A percentile compares a stretch with the other conserved stretches of the same genome.
phyloP scores from a whole-genome alignment of 305 asterid species.

The Vinca major region DNA sequence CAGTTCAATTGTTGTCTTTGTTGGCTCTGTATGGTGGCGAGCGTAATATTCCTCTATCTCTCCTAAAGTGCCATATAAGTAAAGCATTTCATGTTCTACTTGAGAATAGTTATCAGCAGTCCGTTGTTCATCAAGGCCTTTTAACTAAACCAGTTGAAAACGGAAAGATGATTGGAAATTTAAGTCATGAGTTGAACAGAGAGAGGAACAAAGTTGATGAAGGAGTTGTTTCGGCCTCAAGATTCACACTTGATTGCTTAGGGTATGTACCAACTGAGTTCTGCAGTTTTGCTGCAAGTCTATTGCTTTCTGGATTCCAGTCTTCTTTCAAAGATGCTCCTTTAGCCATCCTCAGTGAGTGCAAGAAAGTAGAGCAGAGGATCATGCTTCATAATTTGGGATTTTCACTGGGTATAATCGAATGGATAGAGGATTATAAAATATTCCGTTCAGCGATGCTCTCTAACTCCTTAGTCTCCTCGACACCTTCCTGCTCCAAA shows the following conservation, averaged over 20 bases:
- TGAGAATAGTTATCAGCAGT: constrained; percentile 29
- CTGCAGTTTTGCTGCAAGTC: constrained; percentile 67
- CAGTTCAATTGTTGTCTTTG: constrained; percentile 67
- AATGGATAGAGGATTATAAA: constrained; percentile 75
- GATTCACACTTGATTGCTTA: constrained; percentile 72
- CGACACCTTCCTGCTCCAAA: constrained; percentile 34
- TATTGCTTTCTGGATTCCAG: constrained; percentile 75
- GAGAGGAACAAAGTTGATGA: constrained; percentile 24
- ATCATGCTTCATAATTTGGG: constrained; percentile 90
- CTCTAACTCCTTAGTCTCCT: constrained; percentile 23
- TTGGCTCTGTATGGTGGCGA: constrained; percentile 78
- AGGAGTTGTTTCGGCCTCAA: constrained; percentile 39
- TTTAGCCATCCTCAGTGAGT: constrained; percentile 59
- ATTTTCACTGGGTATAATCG: constrained; percentile 69
- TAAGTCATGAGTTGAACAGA: constrained; percentile 22
- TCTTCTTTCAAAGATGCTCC: constrained; percentile 60
- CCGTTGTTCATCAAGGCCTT: constrained; percentile 18
- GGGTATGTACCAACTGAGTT: constrained; percentile 76
- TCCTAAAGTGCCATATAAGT: constrained; percentile 63
- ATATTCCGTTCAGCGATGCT: constrained; percentile 30
- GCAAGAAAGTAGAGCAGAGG: constrained; percentile 54
- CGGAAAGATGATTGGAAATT: constrained; percentile 19
- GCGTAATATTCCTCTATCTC: constrained; percentile 55
- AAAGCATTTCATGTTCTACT: constrained; percentile 60
- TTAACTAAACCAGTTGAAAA: constrained; percentile 23